Evolutionary conservation across 2,329 filamentous ascomycete genomes (phyloP), one percentile per base, ranked within the genome.

Genomic region (Fusarium kyushuense): DNA sequence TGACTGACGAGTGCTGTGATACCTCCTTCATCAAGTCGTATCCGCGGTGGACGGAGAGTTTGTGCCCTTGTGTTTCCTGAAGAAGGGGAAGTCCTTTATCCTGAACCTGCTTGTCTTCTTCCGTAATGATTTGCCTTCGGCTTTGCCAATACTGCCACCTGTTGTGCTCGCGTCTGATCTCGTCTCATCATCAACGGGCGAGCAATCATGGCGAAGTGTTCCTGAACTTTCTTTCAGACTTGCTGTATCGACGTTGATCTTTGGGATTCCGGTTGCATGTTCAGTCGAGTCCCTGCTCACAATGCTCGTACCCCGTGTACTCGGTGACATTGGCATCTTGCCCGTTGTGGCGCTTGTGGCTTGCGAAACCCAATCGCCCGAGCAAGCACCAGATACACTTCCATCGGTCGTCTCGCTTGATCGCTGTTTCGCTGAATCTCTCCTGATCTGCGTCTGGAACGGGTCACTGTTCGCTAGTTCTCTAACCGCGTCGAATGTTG

Each of bases 221-320:
- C 69, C 70, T 19, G 72, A 71, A 17, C 71, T 67, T 11, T 79
- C 59, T 75, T 75, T 75, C 61, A 76, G 70, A 55, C 75, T 76
- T 9, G 81, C 77, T 5, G 78, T 78, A 4, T 81, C 80, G 27
- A 82, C 74, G 23, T 79, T 80, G 61, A 77, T 70, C 13, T 73
- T 76, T 1, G 81, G 82, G 21, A 84, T 78, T 65, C 82, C 83
- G 36, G 78, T 74, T 5, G 82, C 81, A 19, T 82, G 82, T 46
- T 88, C 87, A 54, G 84, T 73, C 10, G 86, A 88, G 42, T 88
- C 86, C 55, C 83, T 83, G 76, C 87, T 90, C 68, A 88, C 84
- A 65, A 90, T 87, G 76, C 88, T 90, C 19, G 88, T 90, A 38
- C 87, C 88, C 72, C 88, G 84, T 4, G 88, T 90, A 74, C 87